Base-by-base conservation (phyloP, 1,139 yeast species). In the Kodamaea ohmeri region DNA sequence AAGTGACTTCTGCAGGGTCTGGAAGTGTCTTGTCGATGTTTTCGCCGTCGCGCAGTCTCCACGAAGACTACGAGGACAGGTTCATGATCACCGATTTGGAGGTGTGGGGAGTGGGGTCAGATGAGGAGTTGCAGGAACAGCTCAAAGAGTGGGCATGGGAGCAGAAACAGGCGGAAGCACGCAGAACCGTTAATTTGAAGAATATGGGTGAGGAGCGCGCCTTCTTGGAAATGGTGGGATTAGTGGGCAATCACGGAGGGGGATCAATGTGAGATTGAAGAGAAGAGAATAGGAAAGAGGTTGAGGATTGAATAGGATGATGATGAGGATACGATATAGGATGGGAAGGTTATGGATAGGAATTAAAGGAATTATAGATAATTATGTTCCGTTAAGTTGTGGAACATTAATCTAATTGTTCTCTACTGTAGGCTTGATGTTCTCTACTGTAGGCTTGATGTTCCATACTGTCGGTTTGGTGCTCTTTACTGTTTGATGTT, bases 51-150 rank as follows among this genome's bases (percentile, higher is more conserved):
- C 27, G 35, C 2, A 65, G 57, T 35, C 26, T 22, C 1, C 44
- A 49, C 3, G 51, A 53, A 12, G 78, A 76, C 44, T 85, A 69
- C 53, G 97, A 90, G 54, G 81, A 83, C 46, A 65, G 90, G 36
- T 80, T 90, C 51, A 60, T 73, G 42, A 76, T 90, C 7, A 78
- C 81, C 3, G 90, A 84, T 47, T 64, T 90, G 16, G 96, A 89
- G 56, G 95, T 88, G 0, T 86, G 95, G 92, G 97, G 97, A 0
- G 73, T 88, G 40, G 97, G 97, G 1, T 78, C 85, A 4, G 77
- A 76, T 15, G 78, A 79, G 44, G 95, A 86, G 46, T 63, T 88
- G 36, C 83, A 76, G 20, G 90, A 83, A 43, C 97, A 90, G 58
- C 65, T 73, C 40, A 77, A 76, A 51, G 77, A 76, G 45, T 84